A percentile compares a stretch with the other conserved stretches of the same genome.
Conservation (phyloP, 208 protist species). For the Crithidia mellificae region DNA sequence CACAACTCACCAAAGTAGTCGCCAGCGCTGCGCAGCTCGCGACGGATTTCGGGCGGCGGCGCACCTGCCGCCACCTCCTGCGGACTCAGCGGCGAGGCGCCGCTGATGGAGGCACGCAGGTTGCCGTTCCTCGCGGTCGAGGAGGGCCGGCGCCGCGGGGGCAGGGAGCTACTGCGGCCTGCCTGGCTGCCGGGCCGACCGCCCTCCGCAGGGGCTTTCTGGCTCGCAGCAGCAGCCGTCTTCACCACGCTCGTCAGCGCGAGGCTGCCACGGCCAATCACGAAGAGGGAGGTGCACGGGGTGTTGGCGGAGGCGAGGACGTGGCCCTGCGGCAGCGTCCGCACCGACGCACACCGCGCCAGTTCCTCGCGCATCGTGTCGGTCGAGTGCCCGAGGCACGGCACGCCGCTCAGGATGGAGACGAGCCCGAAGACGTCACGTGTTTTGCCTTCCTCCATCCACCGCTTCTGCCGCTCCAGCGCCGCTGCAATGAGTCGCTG, state of each 20-base stretch:
- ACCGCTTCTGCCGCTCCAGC: conserved; percentile 53
- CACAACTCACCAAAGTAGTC: conserved; percentile 84
- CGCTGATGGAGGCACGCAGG: background rate
- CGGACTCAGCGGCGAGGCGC: background rate
- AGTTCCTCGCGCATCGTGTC: conserved; percentile 69
- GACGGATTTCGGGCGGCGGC: conserved; percentile 21
- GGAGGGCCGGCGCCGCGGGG: background rate
- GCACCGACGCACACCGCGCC: conserved; percentile 42
- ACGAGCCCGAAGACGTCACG: conserved; percentile 72
- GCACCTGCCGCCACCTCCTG: background rate
- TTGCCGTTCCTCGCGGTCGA: background rate
- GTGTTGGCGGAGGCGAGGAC: conserved; percentile 43
- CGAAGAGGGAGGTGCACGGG: conserved; percentile 66
- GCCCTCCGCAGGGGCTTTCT: background rate
- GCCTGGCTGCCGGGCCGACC: conserved; percentile 3
- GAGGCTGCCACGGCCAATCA: conserved; percentile 75
- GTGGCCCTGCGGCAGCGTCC: conserved; percentile 54
- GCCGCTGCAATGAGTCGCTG: conserved; percentile 48
- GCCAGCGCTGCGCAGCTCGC: conserved; percentile 50
- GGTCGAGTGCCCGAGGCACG: conserved; percentile 84
- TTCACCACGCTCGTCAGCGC: conserved; percentile 30
- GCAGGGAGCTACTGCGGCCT: conserved; percentile 1
- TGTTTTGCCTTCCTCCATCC: conserved; percentile 71
- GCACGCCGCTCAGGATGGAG: conserved; percentile 68
- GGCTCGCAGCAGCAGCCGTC: background rate